phyloP scores from a whole-genome alignment of 2,329 filamentous ascomycete genomes.

The Hypoxylon sp. region DNA sequence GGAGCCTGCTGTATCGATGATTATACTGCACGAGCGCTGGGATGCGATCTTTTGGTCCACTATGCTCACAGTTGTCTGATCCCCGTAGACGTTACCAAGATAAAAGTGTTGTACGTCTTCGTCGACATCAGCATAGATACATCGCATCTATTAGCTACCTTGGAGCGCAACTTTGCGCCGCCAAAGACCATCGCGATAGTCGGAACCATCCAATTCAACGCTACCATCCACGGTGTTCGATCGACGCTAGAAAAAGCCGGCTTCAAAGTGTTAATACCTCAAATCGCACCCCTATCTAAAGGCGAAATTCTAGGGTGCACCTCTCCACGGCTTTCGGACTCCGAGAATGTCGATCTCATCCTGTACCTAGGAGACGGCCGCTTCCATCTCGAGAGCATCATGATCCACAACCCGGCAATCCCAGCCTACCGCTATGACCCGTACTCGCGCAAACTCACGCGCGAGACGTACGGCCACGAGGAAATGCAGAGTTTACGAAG shows the following conservation, averaged over 20 bases:
- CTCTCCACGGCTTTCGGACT: conserved; percentile 77
- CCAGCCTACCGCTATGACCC: conserved; percentile 97
- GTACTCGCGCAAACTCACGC: conserved; percentile 91
- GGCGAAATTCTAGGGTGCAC: conserved; percentile 99
- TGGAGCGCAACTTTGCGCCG: conserved; percentile 88
- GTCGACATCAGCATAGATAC: conserved; percentile 98
- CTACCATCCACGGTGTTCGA: conserved; percentile 89
- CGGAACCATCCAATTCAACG: conserved; percentile 98
- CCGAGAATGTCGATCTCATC: conserved; percentile 71
- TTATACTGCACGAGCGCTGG: conserved; percentile 93
- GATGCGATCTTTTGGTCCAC: conserved; percentile 94
- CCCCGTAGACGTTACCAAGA: conserved; percentile 95
- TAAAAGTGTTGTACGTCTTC: conserved; percentile 97
- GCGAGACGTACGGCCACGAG: conserved; percentile 91
- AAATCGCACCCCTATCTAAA: conserved; percentile 92
- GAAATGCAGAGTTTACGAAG: conserved; percentile 88
- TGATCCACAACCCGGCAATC: conserved; percentile 96
- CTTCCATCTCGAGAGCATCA: conserved; percentile 91
- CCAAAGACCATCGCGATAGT: conserved; percentile 93
- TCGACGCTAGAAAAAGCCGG: conserved; percentile 84
- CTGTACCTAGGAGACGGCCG: conserved; percentile 58
- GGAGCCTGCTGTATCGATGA: conserved; percentile 99
- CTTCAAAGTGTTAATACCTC: conserved; percentile 88
- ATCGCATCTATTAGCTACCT: conserved; percentile 84
- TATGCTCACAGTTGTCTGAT: conserved; percentile 98